Evolutionary conservation across 257 asterid species (phyloP), one percentile per base, ranked within the genome.

Genomic region (Capsicum rhomboideum): DNA sequence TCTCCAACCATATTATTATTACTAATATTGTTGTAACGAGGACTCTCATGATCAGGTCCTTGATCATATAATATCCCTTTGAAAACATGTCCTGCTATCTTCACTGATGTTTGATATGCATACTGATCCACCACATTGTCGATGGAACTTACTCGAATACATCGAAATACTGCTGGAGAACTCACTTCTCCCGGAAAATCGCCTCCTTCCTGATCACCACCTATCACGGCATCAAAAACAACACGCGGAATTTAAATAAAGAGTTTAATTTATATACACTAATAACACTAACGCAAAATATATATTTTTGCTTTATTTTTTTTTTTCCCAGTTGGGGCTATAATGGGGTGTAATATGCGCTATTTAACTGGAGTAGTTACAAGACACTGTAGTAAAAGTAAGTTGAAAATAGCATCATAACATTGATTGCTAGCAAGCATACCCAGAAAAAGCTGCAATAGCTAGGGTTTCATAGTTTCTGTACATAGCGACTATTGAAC

Each of bases 61-160:
- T 94, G 97, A 82, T 94, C 97, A 66, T 92, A 94, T 49, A 94
- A 89, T n/a, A 94, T 88, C 0, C 98, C 98, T 3, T 94, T 91
- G 85, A 94, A 94, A 12, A 91, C 83, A 72, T 89, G 97, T 17
- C 98, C 97, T 12, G 90, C 94, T 37, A 94, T 92, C 86, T 89
- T 92, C 80, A 93, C 94, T 8, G 97, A 90, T 54, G 98, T 90
- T 84, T 92, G 97, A 40, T 93, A 94, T 1, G 98, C 98, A 53
- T 87, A 90, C 81, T 93, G 92, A 85, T 94, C 94, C 67, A 91
- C 92, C 87, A 84, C 91, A 85, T 91, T 92, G 84, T 93, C 97
- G 42, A 90, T 75, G 2, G 97, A 91, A 85, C 94, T 92, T 88
- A 94, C 95, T 10, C 94, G 85, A 28, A 94, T 91, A 74, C 97